Conservation (phyloP, 495 filamentous ascomycete species). For the Podospora pseudopauciseta region DNA sequence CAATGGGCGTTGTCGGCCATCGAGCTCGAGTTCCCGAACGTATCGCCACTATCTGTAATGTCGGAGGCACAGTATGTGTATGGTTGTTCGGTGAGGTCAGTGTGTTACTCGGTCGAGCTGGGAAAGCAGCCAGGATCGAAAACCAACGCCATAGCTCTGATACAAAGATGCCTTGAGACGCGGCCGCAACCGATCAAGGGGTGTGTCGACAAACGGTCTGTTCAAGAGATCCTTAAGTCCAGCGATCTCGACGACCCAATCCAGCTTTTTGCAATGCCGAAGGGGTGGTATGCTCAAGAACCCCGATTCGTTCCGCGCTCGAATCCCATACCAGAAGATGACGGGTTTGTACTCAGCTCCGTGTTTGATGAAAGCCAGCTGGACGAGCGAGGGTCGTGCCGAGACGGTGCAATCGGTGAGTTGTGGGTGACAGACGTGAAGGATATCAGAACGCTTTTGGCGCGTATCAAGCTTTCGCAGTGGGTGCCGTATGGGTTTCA, state of each 20-base stretch:
- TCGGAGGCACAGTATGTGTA: slow-evolving; percentile 51
- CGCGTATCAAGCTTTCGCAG: slow-evolving; percentile 54
- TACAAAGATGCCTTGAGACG: slow-evolving; percentile 38
- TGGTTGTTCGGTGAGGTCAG: slow-evolving; percentile 46
- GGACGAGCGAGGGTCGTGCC: slow-evolving; percentile 40
- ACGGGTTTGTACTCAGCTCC: slow-evolving; percentile 59
- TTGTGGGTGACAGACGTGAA: slow-evolving; percentile 64
- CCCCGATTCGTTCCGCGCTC: slow-evolving; percentile 55
- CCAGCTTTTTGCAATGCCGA: slow-evolving; percentile 53
- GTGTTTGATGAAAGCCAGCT: slow-evolving; percentile 56
- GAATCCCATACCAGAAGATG: slow-evolving; percentile 45
- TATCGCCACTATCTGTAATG: slow-evolving; percentile 53
- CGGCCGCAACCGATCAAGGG: slow-evolving; percentile 18
- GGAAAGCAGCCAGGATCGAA: slow-evolving; percentile 58
- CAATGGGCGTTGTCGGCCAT: slow-evolving; percentile 61
- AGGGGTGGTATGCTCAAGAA: slow-evolving; percentile 60
- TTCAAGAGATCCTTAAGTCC: slow-evolving; percentile 33
- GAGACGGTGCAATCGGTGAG: slow-evolving; percentile 46
- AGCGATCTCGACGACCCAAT: slow-evolving; percentile 51
- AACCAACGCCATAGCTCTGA: slow-evolving; percentile 49
- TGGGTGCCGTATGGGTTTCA: slow-evolving; percentile 65
- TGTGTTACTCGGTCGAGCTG: slow-evolving; percentile 50
- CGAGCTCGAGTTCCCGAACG: slow-evolving; percentile 60
- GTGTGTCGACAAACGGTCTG: slow-evolving; percentile 12
- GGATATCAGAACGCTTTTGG: slow-evolving; percentile 54